These are phyloP conservation scores for Spirogloea muscicola DNA, from an alignment of 139 green algal species.

Conservation along the genomic window DNA sequence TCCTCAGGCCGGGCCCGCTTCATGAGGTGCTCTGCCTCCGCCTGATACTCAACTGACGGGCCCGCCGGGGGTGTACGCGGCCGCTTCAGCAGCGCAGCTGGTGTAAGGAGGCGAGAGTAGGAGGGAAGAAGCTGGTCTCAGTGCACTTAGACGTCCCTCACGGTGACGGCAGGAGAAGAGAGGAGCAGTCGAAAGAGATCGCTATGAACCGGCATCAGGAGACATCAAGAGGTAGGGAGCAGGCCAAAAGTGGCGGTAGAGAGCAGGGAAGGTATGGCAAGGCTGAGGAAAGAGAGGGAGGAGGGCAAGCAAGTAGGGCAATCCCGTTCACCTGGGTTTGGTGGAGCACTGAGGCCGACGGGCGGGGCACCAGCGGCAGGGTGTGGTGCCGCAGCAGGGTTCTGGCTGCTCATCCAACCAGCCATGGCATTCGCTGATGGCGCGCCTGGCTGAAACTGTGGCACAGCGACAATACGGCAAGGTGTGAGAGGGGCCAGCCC, in stretches of 20 bases:
- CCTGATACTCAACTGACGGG: conserved; percentile 21
- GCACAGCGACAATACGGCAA: too few relatives aligned
- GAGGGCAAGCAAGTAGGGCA: background rate
- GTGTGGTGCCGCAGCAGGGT: background rate
- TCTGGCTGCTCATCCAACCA: conserved; percentile 28
- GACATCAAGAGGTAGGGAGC: too few relatives aligned
- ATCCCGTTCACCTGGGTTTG: conserved; percentile 20
- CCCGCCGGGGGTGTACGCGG: conserved; percentile 13
- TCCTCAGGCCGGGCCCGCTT: conserved; percentile 8
- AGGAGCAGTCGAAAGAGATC: too few relatives aligned
- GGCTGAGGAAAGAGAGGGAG: background rate
- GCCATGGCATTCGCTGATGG: conserved; percentile 26
- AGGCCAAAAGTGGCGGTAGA: background rate
- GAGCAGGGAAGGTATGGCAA: background rate
- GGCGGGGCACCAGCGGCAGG: too few relatives aligned
- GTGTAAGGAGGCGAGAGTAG: background rate
- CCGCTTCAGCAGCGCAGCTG: conserved; percentile 24
- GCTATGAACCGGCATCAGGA: too few relatives aligned
- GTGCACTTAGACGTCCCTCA: background rate
- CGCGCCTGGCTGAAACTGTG: conserved; percentile 19
- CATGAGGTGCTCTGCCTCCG: conserved; percentile 3
- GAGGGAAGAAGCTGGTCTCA: background rate
- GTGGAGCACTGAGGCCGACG: background rate
- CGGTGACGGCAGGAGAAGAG: too few relatives aligned
- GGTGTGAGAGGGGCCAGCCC: too few relatives aligned